Conservation (phyloP, 768 basidiomycete species). For the Kockovaella imperatae region DNA sequence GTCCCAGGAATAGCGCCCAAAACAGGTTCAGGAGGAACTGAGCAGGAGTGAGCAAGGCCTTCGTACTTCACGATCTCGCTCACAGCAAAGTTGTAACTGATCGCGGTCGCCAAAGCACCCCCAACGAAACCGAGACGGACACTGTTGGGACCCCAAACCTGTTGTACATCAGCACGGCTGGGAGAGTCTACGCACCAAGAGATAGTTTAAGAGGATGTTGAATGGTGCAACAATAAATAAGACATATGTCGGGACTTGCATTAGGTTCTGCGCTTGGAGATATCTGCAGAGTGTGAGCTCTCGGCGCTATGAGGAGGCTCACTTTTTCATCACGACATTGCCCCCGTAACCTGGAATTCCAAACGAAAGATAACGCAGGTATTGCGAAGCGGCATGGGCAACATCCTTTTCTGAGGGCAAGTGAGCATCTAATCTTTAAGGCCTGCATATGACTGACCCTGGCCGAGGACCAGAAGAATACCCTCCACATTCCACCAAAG, state of each 20-base stretch:
- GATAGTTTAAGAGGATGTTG: constrained; percentile 72
- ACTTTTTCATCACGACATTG: constrained; percentile 52
- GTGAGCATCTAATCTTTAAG: not conserved
- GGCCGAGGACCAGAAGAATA: constrained; percentile 56
- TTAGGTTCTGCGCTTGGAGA: constrained; percentile 80
- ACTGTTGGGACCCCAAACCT: constrained; percentile 72
- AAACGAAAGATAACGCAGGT: constrained; percentile 66
- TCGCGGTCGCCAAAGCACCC: constrained; percentile 79
- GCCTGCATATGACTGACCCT: constrained; percentile 20
- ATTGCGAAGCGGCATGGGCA: constrained; percentile 64
- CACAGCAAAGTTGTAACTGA: constrained; percentile 78
- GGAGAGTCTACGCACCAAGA: constrained; percentile 52
- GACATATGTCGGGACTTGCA: constrained; percentile 75
- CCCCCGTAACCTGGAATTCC: constrained; percentile 70
- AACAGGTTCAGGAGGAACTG: constrained; percentile 42
- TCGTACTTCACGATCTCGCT: constrained; percentile 43
- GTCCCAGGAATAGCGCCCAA: constrained; percentile 46
- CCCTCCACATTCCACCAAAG: constrained; percentile 79
- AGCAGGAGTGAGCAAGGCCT: constrained; percentile 47
- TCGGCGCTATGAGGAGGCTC: constrained; percentile 4
- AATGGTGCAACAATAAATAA: constrained; percentile 74
- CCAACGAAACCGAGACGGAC: constrained; percentile 82
- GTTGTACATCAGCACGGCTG: not conserved
- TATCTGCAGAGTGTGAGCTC: constrained; percentile 46
- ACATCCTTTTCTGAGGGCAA: constrained; percentile 68